Percentiles rank a stretch among this genome's conserved stretches.
These are phyloP conservation scores for Mrakiaceae sp. DNA, from an alignment of 1,284 basidiomycete genomes.

Conservation along the genomic window DNA sequence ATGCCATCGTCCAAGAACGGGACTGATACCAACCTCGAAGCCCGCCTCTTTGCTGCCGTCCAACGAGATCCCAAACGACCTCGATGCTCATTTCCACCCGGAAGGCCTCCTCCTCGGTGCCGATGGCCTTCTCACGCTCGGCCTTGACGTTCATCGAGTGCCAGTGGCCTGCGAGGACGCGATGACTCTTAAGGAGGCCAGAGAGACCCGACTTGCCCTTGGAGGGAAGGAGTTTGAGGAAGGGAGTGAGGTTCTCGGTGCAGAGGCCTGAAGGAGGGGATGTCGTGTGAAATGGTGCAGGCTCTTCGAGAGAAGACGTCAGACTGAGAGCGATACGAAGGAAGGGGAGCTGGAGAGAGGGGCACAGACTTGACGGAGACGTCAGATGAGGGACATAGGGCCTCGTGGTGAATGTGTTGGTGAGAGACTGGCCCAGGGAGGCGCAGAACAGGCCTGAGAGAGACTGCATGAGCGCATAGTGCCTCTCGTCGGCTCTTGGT, in stretches of 20 bases:
- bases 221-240: constrained; percentile 88
- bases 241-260: constrained; percentile 93
- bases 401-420: constrained; percentile 11
- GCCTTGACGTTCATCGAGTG: constrained; percentile 20
- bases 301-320: not conserved
- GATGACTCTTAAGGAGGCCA: constrained; percentile 69
- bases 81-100: constrained; percentile 67
- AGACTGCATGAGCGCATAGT: constrained; percentile 75
- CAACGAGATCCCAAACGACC: constrained; percentile 65
- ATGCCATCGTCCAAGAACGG: constrained; percentile 1
- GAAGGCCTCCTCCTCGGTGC: constrained; percentile 28
- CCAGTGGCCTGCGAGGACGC: constrained; percentile 35
- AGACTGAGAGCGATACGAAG: not conserved
- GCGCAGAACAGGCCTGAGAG: constrained; percentile 90
- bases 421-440: constrained; percentile 50
- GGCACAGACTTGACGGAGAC: constrained; percentile 12
- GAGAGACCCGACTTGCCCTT: constrained; percentile 85
- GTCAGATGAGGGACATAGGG: constrained; percentile 10
- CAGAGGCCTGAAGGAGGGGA: constrained; percentile 71
- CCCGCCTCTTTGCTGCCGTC: constrained; percentile 33
- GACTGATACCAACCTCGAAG: constrained; percentile 44
- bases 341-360: constrained; percentile 4
- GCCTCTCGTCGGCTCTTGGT: constrained; percentile 56
- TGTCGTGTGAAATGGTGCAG: constrained; percentile 48
- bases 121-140: not conserved